phyloP scores from a whole-genome alignment of 2,329 filamentous ascomycete genomes.

The Fusarium penzigii region DNA sequence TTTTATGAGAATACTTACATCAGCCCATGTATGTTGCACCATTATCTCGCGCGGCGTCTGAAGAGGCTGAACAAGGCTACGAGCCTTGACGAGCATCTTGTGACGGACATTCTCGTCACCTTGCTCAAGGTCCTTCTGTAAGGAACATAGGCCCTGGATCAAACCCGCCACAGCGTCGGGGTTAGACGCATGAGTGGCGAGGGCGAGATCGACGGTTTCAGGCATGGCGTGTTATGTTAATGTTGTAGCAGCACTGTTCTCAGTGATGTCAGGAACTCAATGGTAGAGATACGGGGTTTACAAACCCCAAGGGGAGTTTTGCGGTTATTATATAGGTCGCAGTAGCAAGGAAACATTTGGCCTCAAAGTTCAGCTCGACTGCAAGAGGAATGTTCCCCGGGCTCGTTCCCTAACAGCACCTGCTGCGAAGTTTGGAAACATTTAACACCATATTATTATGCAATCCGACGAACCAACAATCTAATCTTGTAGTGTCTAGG shows the following conservation, averaged over 20 bases:
- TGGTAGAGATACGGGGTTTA: not conserved
- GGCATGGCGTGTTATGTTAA: not conserved
- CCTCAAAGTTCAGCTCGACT: no score
- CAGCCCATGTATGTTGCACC: slow-evolving; percentile 44
- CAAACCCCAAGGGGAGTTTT: no score
- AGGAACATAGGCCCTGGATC: slow-evolving; percentile 1
- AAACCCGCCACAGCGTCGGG: slow-evolving; percentile 11
- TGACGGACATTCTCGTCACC: slow-evolving; percentile 24
- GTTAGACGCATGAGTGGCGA: slow-evolving; percentile 18
- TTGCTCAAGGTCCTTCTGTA: not conserved
- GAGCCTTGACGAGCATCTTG: slow-evolving; percentile 33
- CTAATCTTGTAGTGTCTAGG: no score
- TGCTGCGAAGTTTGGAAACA: no score
- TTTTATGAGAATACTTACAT: slow-evolving; percentile 26
- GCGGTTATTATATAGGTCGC: no score
- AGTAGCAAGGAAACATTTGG: no score
- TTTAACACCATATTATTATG: no score
- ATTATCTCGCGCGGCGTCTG: slow-evolving; percentile 47
- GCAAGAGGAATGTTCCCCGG: no score
- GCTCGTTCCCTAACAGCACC: no score
- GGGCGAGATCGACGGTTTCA: slow-evolving; percentile 11
- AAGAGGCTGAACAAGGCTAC: slow-evolving; percentile 29
- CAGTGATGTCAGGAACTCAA: not conserved
- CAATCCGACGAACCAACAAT: no score
- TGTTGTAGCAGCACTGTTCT: not conserved